A percentile compares a stretch with the other conserved stretches of the same genome.
Conservation (phyloP, 169 alveolate species). For the Hepatocystis sp. region DNA sequence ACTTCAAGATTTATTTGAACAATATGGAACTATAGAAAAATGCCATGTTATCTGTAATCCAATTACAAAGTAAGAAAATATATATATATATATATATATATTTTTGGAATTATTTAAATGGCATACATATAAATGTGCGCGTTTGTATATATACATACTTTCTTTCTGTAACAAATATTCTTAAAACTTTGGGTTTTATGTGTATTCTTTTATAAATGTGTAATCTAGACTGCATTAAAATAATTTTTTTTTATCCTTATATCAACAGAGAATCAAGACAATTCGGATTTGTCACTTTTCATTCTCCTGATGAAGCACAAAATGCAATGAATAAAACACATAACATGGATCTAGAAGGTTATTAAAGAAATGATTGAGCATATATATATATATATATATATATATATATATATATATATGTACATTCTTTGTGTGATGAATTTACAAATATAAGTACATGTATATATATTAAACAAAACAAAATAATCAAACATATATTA, state of each 20-base stretch:
- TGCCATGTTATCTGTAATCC: constrained; percentile 71
- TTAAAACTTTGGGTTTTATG: not conserved
- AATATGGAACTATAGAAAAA: constrained; percentile 68
- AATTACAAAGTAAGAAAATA: constrained; percentile 67
- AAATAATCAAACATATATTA: too few relatives aligned
- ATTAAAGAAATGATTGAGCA: constrained; percentile 17
- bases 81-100: too few relatives aligned
- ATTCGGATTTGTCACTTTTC: constrained; percentile 74
- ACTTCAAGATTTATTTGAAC: constrained; percentile 70
- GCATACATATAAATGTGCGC: not conserved
- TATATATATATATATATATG: too few relatives aligned
- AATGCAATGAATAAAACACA: constrained; percentile 63
- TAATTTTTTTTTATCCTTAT: not conserved
- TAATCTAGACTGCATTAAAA: not conserved
- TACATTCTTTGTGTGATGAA: too few relatives aligned
- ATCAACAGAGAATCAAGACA: constrained; percentile 63
- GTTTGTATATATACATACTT: not conserved
- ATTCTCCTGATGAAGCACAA: constrained; percentile 45
- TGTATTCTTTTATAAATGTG: not conserved
- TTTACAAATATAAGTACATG: too few relatives aligned
- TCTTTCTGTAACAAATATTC: not conserved
- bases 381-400: not conserved
- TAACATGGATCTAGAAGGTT: constrained; percentile 76
- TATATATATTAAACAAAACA: too few relatives aligned
- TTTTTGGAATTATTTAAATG: not conserved